These are phyloP conservation scores for Xerocomellus dryophilus DNA, from an alignment of 768 basidiomycete species.

Conservation along the genomic window DNA sequence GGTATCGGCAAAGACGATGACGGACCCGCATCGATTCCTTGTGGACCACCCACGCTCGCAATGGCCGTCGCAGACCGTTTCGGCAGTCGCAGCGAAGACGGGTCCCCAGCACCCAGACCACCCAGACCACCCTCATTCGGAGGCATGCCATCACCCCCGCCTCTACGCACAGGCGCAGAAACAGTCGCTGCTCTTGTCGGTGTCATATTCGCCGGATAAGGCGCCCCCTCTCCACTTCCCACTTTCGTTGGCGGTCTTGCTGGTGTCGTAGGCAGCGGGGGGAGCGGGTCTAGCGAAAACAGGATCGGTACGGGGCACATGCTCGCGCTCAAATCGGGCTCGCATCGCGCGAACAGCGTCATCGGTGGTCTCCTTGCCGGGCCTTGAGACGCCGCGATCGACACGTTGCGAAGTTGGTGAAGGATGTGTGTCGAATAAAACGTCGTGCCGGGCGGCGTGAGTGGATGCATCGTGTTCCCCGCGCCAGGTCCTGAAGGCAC, in stretches of 20 bases:
- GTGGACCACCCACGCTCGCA: background rate
- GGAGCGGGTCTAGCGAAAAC: no score
- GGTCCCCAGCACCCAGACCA: background rate
- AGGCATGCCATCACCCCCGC: background rate
- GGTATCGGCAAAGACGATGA: conserved; percentile 14
- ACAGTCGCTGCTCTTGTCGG: conserved; percentile 32
- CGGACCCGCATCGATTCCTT: background rate
- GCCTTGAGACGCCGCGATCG: conserved; percentile 21
- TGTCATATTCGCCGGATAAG: background rate
- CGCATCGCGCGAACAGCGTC: conserved; percentile 62
- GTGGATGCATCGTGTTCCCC: background rate
- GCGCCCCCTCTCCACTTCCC: background rate
- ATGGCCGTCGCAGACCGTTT: conserved; percentile 12
- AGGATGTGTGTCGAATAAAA: conserved; percentile 27
- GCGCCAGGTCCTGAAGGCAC: conserved; percentile 6
- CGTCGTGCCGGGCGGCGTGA: conserved; percentile 27
- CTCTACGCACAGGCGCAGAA: conserved; percentile 30
- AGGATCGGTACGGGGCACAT: conserved; percentile 58
- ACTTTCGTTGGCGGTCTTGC: background rate
- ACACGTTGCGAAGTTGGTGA: conserved; percentile 25
- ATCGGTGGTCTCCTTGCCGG: conserved; percentile 14
- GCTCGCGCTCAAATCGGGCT: conserved; percentile 47
- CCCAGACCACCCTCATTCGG: background rate
- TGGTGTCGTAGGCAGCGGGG: conserved; percentile 12
- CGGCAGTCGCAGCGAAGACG: conserved; percentile 16